These are phyloP conservation scores for Rhexocercosporidium sp. DNA, from an alignment of 2,329 filamentous ascomycete genomes.

Conservation along the genomic window DNA sequence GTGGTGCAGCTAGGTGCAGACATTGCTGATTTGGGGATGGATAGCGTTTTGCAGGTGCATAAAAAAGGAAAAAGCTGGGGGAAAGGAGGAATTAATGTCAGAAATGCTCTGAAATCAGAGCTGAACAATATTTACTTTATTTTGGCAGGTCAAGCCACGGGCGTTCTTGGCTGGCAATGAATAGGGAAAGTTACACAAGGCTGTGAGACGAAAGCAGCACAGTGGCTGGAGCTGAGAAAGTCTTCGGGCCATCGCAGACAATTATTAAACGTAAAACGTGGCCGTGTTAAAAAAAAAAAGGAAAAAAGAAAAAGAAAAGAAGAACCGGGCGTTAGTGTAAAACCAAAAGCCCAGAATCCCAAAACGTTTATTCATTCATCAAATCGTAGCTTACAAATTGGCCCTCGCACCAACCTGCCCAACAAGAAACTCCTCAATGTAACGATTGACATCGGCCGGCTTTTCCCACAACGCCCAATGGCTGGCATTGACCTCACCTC, in stretches of 20 bases:
- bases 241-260: background rate
- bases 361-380: background rate
- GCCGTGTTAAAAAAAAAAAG: no score
- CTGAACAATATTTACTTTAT: background rate
- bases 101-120: no score
- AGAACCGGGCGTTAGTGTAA: background rate
- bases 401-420: constrained; percentile 1
- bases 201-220: background rate
- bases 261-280: background rate
- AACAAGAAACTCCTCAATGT: constrained; percentile 49
- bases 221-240: background rate
- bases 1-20: no score
- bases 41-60: no score
- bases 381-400: background rate
- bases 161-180: no score
- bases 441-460: constrained; percentile 70
- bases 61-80: no score
- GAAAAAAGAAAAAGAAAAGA: background rate
- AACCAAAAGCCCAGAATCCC: background rate
- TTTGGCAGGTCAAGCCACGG: background rate
- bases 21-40: no score
- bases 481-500: constrained; percentile 67
- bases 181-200: background rate
- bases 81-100: no score
- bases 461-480: constrained; percentile 88